These are phyloP conservation scores for Ceratobasidium sp. DNA, from an alignment of 1,284 basidiomycete species.

Conservation along the genomic window DNA sequence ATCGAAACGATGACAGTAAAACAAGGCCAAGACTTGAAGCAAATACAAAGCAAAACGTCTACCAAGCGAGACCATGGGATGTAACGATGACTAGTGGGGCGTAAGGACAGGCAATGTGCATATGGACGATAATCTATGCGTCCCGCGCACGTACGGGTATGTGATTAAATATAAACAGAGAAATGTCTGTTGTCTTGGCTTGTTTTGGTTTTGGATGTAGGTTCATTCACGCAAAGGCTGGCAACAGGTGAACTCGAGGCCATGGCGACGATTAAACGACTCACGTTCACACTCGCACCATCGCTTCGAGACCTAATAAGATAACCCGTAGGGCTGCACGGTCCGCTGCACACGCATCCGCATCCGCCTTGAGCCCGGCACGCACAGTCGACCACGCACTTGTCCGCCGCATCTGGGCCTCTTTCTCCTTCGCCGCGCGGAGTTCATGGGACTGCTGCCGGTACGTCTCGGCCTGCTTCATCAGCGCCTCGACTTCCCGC, in stretches of 20 bases:
- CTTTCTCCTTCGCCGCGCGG: background rate
- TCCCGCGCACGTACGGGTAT: slow-evolving; percentile 31
- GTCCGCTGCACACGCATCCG: slow-evolving; percentile 26
- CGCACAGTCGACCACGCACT: slow-evolving; percentile 15
- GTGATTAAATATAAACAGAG: slow-evolving; percentile 29
- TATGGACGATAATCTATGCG: slow-evolving; percentile 23
- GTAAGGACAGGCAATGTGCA: slow-evolving; percentile 22
- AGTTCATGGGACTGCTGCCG: slow-evolving; percentile 16
- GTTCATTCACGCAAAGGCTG: background rate
- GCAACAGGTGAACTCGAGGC: background rate
- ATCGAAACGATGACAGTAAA: slow-evolving; percentile 6
- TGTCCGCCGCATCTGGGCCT: slow-evolving; percentile 7
- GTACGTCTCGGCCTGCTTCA: slow-evolving; percentile 10
- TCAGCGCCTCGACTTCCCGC: background rate
- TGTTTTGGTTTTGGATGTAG: slow-evolving; percentile 17
- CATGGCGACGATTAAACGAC: background rate
- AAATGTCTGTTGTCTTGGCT: slow-evolving; percentile 13
- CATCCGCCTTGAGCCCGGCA: slow-evolving; percentile 10
- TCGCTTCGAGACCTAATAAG: slow-evolving; percentile 26
- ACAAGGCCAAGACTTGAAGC: background rate
- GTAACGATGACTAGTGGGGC: background rate
- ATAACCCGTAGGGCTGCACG: slow-evolving; percentile 24
- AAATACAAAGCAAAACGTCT: slow-evolving; percentile 28
- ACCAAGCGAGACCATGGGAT: slow-evolving; percentile 2
- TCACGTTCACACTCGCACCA: slow-evolving; percentile 13